phyloP scores from a whole-genome alignment of 495 filamentous ascomycete genomes.

The Cercophora sp. region DNA sequence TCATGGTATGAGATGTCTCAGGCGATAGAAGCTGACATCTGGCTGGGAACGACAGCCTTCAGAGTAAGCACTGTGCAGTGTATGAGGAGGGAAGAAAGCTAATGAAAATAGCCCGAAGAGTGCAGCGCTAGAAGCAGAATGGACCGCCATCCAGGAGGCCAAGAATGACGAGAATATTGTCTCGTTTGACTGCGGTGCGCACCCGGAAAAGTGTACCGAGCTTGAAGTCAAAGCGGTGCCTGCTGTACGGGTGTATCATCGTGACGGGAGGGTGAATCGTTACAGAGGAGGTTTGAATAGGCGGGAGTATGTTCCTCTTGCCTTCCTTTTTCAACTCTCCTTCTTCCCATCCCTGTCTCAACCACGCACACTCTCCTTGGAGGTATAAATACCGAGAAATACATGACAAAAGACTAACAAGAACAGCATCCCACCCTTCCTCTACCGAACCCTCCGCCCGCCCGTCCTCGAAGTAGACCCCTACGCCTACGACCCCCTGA shows the following conservation, averaged over 20 bases:
- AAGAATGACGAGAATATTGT: conserved; percentile 22
- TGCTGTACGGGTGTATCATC: conserved; percentile 32
- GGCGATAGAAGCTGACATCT: too few relatives aligned
- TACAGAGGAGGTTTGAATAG: too few relatives aligned
- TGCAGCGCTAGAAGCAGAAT: conserved; percentile 20
- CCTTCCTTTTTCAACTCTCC: too few relatives aligned
- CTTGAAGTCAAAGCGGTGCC: conserved; percentile 33
- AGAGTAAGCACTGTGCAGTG: too few relatives aligned
- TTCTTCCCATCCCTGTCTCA: too few relatives aligned
- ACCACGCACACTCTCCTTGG: too few relatives aligned
- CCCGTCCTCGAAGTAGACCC: conserved; percentile 26
- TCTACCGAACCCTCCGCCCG: conserved; percentile 25
- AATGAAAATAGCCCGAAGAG: conserved; percentile 8
- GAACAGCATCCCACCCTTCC: conserved; percentile 25
- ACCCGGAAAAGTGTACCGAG: conserved; percentile 22
- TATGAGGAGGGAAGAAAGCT: too few relatives aligned
- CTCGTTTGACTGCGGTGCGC: conserved; percentile 33
- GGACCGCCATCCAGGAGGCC: conserved; percentile 14
- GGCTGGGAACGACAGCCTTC: too few relatives aligned
- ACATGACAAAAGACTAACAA: background rate
- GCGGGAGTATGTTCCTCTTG: too few relatives aligned
- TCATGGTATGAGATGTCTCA: too few relatives aligned
- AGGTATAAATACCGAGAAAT: too few relatives aligned
- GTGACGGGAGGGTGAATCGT: conserved; percentile 22
- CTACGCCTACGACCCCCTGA: conserved; percentile 9